phyloP scores from a whole-genome alignment of 345 rosid species.

The Cardiospermum halicacabum region DNA sequence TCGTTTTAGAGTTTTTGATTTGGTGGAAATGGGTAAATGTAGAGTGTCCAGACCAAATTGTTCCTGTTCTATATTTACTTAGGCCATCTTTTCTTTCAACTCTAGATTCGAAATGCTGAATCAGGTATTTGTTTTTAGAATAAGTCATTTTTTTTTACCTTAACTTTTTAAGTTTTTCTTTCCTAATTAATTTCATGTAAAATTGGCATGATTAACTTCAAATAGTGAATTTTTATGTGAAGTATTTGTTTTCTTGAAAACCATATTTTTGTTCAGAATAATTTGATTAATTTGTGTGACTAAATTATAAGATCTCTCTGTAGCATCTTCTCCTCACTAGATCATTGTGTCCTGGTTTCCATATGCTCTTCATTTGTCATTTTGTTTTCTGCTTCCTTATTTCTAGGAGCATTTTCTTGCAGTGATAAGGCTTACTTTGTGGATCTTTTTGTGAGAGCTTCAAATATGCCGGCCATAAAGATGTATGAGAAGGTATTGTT shows the following conservation, averaged over 20 bases:
- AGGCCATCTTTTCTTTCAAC: background rate
- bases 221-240: background rate
- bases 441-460: conserved; percentile 96
- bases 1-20: background rate
- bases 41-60: background rate
- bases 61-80: background rate
- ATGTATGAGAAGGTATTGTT: conserved; percentile 87
- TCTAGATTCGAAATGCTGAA: background rate
- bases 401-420: conserved; percentile 19
- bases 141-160: background rate
- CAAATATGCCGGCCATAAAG: conserved; percentile 90
- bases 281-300: background rate
- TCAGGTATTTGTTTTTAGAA: background rate
- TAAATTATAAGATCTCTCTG: background rate
- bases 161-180: background rate
- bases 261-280: background rate
- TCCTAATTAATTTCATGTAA: background rate
- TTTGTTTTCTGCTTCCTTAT: background rate
- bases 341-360: background rate
- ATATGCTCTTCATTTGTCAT: background rate
- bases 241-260: background rate
- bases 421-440: conserved; percentile 94
- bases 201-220: background rate
- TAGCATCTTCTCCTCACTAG: conserved; percentile 1
- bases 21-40: background rate